Evolutionary conservation across 139 green algal species (phyloP).

Genomic region (Volvox africanus): DNA sequence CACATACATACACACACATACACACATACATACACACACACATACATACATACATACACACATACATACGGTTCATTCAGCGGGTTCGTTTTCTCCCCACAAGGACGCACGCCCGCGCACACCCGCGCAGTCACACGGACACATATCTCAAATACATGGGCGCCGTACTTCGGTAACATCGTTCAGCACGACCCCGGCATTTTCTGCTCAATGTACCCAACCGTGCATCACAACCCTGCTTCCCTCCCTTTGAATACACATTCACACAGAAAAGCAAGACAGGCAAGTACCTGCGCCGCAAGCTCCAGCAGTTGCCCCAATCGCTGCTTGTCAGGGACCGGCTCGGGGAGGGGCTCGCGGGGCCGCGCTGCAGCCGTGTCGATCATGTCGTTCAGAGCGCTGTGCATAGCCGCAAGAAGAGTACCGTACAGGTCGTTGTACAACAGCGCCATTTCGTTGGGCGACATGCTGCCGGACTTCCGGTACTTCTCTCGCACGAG

Average conservation of each 20-base stretch:
- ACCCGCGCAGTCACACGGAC: too few species aligned
- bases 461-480: constrained; percentile 42
- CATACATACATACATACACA: neutral
- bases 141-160: too few species aligned
- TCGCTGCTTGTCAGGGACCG: constrained; percentile 30
- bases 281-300: constrained; percentile 3
- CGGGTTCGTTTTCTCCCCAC: too few species aligned
- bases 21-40: neutral
- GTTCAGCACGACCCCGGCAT: too few species aligned
- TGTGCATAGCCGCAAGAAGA: constrained; percentile 21
- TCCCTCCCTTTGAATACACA: too few species aligned
- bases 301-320: constrained; percentile 46
- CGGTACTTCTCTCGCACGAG: constrained; percentile 52
- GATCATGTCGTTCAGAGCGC: constrained; percentile 32
- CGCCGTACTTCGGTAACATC: too few species aligned
- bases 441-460: constrained; percentile 50
- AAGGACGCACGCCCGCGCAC: too few species aligned
- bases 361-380: constrained; percentile 13
- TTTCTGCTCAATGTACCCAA: too few species aligned
- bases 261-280: too few species aligned
- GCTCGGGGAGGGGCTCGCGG: constrained; percentile 12
- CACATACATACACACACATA: neutral
- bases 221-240: too few species aligned
- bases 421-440: constrained; percentile 49
- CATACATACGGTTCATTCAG: too few species aligned